Evolutionary conservation across 1,139 yeast species (phyloP).

Genomic region (Pichia cactophila): DNA sequence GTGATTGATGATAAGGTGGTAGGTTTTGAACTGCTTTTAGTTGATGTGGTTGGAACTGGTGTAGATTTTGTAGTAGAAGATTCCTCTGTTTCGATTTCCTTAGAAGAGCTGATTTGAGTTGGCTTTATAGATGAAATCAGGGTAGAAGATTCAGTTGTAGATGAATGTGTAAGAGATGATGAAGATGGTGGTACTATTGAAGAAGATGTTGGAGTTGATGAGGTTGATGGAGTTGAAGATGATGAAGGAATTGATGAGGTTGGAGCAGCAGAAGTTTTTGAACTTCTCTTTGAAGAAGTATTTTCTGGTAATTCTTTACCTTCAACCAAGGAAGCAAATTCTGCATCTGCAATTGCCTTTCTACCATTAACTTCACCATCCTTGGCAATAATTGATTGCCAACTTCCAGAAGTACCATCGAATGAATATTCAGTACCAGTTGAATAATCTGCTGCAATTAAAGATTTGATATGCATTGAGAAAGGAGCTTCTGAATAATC

Average conservation of each 20-base stretch:
- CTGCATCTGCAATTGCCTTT: constrained; percentile 39
- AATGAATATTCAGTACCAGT: constrained; percentile 65
- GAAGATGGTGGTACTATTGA: neutral
- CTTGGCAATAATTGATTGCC: constrained; percentile 59
- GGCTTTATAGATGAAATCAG: neutral
- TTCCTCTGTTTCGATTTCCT: no score
- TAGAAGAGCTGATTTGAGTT: neutral
- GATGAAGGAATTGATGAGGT: neutral
- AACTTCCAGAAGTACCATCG: constrained; percentile 54
- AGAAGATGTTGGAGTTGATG: neutral
- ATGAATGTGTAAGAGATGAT: neutral
- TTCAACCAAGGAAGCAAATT: constrained; percentile 37
- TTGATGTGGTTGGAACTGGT: neutral
- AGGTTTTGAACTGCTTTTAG: neutral
- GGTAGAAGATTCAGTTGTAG: neutral
- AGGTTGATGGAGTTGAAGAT: neutral
- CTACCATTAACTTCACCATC: constrained; percentile 64
- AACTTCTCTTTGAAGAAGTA: neutral
- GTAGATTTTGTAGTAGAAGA: neutral
- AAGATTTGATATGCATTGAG: constrained; percentile 53
- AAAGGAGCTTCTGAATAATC: constrained; percentile 45
- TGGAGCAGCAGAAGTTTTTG: neutral
- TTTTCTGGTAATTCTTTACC: constrained; percentile 20
- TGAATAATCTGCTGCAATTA: constrained; percentile 71
- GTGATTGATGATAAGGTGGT: neutral